A percentile compares a stretch with the other conserved stretches of the same genome.
Evolutionary conservation across 129 eudicot species (phyloP).

Genomic region (Oenanthe sinensis): DNA sequence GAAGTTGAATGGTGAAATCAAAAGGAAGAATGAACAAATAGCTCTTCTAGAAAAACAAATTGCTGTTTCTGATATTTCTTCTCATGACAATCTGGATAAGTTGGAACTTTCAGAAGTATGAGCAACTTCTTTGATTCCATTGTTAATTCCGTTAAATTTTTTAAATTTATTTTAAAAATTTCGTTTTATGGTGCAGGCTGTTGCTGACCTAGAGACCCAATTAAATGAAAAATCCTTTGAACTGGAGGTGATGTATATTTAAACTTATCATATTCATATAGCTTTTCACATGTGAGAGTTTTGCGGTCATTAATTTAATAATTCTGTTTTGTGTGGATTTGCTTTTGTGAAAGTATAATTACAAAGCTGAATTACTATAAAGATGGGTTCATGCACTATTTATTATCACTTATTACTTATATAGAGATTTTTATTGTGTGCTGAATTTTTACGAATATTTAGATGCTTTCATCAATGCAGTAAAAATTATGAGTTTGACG

Average conservation of each 20-base stretch:
- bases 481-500: not conserved
- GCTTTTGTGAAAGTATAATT: not conserved
- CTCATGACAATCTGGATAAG: slow-evolving; percentile 42
- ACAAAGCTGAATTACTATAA: not conserved
- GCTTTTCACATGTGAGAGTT: not conserved
- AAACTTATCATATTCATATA: not conserved
- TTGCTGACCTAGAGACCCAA: slow-evolving; percentile 66
- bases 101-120: slow-evolving; percentile 56
- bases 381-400: not conserved
- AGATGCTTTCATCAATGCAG: not conserved
- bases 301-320: not conserved
- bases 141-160: not conserved
- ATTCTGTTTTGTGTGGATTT: not conserved
- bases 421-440: not conserved
- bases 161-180: slow-evolving; percentile 13
- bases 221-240: slow-evolving; percentile 88
- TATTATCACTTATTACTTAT: not conserved
- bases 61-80: slow-evolving; percentile 35
- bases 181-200: slow-evolving; percentile 40
- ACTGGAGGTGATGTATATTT: slow-evolving; percentile 61
- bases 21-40: slow-evolving; percentile 54
- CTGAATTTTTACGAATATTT: not conserved
- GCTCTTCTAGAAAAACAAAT: slow-evolving; percentile 51
- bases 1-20: slow-evolving; percentile 64
- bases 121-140: slow-evolving; percentile 7